A percentile compares a stretch with the other conserved stretches of the same genome.
These are phyloP conservation scores for Ensete glaucum DNA, from an alignment of 176 grass and related monocot species.

Conservation along the genomic window DNA sequence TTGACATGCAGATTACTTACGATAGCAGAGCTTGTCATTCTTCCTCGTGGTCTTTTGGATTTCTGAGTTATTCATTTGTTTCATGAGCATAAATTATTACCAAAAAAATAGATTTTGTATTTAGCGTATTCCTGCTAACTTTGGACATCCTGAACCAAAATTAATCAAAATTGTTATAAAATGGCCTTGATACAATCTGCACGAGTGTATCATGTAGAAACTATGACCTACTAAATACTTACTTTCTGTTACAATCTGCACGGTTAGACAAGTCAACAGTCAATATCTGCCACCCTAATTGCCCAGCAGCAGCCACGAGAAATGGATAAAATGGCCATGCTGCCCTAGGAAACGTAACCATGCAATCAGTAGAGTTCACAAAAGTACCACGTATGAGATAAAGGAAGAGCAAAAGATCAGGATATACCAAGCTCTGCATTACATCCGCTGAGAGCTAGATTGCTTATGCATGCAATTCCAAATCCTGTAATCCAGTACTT, in stretches of 20 bases:
- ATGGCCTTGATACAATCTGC: neutral
- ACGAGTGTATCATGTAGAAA: neutral
- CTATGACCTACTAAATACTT: conserved; percentile 16
- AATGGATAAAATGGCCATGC: conserved; percentile 77
- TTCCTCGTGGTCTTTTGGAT: neutral
- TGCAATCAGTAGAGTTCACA: conserved; percentile 15
- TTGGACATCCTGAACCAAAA: too few relatives aligned
- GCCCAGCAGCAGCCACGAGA: conserved; percentile 43
- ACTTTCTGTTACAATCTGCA: conserved; percentile 69
- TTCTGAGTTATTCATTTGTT: neutral
- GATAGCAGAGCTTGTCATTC: neutral
- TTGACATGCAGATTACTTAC: neutral
- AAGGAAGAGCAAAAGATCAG: neutral
- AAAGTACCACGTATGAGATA: neutral
- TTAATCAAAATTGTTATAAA: neutral
- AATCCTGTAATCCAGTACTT: conserved; percentile 72
- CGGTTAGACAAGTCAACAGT: conserved; percentile 57
- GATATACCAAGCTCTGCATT: conserved; percentile 69
- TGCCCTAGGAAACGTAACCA: conserved; percentile 32
- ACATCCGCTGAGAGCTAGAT: conserved; percentile 52
- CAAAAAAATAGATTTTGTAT: too few relatives aligned
- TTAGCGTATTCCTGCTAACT: too few relatives aligned
- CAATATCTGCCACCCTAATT: conserved; percentile 70
- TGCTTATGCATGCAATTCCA: conserved; percentile 45
- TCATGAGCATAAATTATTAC: neutral